Percentiles rank a stretch among this genome's conserved stretches.
Conservation (phyloP, 208 protist genomes). For the Leishmania martiniquensis region DNA sequence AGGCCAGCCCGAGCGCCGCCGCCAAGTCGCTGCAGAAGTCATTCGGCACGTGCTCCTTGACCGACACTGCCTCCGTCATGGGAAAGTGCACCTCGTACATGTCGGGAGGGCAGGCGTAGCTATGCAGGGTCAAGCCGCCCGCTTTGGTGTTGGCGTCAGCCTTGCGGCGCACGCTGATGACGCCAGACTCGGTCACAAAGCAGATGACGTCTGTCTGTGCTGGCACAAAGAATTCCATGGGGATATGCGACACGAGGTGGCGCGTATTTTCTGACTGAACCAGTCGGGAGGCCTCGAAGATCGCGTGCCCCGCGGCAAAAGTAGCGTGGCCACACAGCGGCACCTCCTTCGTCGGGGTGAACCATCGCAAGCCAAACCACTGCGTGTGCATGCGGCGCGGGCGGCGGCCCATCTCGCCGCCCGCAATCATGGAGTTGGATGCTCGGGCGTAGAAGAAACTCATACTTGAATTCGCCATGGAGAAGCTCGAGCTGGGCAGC, state of each 20-base stretch:
- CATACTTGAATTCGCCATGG: conserved; percentile 45
- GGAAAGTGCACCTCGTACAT: conserved; percentile 74
- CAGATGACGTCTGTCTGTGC: conserved; percentile 61
- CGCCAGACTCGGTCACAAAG: conserved; percentile 57
- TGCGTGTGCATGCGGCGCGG: conserved; percentile 61
- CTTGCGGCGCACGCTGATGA: conserved; percentile 55
- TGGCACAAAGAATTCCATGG: conserved; percentile 64
- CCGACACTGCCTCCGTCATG: conserved; percentile 42
- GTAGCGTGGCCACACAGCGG: conserved; percentile 77
- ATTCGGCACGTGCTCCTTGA: conserved; percentile 38
- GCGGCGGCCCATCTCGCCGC: conserved; percentile 28
- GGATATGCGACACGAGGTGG: conserved; percentile 46
- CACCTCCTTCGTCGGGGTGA: conserved; percentile 67
- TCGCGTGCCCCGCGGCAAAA: conserved; percentile 71
- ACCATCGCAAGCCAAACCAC: conserved; percentile 84
- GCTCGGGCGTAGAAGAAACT: conserved; percentile 47
- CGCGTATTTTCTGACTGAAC: conserved; percentile 38
- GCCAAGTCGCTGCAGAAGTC: conserved; percentile 31
- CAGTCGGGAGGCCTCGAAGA: conserved; percentile 65
- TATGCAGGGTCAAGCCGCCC: conserved; percentile 22
- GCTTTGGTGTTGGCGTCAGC: neutral
- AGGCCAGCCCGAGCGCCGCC: conserved; percentile 44
- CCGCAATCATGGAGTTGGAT: conserved; percentile 23
- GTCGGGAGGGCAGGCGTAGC: conserved; percentile 36
- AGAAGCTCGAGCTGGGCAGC: conserved; percentile 53